Base-by-base conservation (phyloP, 2,329 filamentous ascomycete species). In the Lojkania enalia region DNA sequence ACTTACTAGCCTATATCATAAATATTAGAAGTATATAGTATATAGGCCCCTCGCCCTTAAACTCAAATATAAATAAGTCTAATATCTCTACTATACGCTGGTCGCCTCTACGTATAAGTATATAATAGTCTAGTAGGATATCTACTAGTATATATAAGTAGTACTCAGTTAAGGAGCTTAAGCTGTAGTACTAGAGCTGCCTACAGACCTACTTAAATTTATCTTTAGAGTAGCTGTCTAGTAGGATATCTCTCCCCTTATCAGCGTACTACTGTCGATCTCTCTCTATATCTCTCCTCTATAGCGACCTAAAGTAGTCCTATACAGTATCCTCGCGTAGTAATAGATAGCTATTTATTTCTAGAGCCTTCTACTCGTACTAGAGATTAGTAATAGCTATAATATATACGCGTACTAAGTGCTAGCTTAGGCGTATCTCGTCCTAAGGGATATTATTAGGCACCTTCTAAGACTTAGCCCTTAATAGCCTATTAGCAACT, bases 251-350 rank as follows among this genome's bases (percentile, higher is more conserved):
- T 21, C 37, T 46, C 5, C 20, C 37, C 38, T 46, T 46, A 20
- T 46, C 25, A 6, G 38, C 21, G 18, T 37, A 46, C 44, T 46
- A 25, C 38, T 36, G 38, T 31, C 25, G 32, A 38, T 46, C 31
- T 12, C n/a, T 20, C 20, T 25, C 18, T 11, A 38, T 32, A 32
- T 46, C 44, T 14, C 44, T 41, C 3, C 25, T 20, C 44, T 42
- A 32, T 19, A 46, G 38, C 18, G 44, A 46, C 44, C 39, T 23
- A 14, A 46, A 2, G 44, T 46, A 46, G 31, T 46, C 44, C n/a
- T 21, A n/a, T 19, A 16, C 32, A 9, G 12, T 46, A 30, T 46
- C 44, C 20, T 29, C 33, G 23, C 38, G 32, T n/a, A 19, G 38
- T 7, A 19, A 42, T 20, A 15, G 14, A 33, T 46, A n/a, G 20